Evolutionary conservation across 1,139 yeast genomes (phyloP).

Genomic region (Scheffersomyces quercinus): DNA sequence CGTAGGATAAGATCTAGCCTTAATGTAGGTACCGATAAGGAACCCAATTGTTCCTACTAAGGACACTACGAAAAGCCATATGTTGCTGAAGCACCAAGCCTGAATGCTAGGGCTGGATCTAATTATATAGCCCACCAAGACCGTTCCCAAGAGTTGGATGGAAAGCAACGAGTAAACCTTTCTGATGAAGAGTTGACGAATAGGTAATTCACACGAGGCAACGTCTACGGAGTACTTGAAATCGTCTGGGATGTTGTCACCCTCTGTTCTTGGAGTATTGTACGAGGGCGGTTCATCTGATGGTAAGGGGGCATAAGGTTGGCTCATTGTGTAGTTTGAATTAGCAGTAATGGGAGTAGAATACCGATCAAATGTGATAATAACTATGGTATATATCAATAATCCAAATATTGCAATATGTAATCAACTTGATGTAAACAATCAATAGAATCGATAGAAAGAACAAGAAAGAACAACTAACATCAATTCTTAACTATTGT

Average conservation of each 20-base stretch:
- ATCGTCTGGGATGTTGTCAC: conserved; percentile 66
- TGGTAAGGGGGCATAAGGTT: conserved; percentile 5
- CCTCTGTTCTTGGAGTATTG: conserved; percentile 30
- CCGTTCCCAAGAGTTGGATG: conserved; percentile 63
- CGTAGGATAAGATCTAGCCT: conserved; percentile 65
- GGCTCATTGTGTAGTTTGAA: conserved; percentile 3
- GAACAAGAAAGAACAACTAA: too few species aligned
- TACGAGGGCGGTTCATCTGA: conserved; percentile 7
- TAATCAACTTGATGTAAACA: too few species aligned
- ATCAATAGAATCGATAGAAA: too few species aligned
- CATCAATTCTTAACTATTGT: too few species aligned
- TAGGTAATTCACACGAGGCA: conserved; percentile 71
- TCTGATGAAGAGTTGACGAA: conserved; percentile 74
- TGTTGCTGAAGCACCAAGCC: conserved; percentile 59
- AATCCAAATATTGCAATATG: too few species aligned
- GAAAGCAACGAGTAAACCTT: conserved; percentile 76
- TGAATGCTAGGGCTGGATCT: conserved; percentile 48
- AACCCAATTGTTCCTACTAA: conserved; percentile 61
- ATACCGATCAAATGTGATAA: too few species aligned
- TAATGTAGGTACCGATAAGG: conserved; percentile 58
- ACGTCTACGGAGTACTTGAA: conserved; percentile 82
- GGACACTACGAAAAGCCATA: conserved; percentile 62
- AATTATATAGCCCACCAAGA: conserved; percentile 58
- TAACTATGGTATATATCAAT: too few species aligned
- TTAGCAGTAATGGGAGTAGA: too few species aligned